Percentiles rank a stretch among this genome's conserved stretches.
phyloP scores from a whole-genome alignment of 2,329 filamentous ascomycete species.

The Ophiostoma pallidulum region DNA sequence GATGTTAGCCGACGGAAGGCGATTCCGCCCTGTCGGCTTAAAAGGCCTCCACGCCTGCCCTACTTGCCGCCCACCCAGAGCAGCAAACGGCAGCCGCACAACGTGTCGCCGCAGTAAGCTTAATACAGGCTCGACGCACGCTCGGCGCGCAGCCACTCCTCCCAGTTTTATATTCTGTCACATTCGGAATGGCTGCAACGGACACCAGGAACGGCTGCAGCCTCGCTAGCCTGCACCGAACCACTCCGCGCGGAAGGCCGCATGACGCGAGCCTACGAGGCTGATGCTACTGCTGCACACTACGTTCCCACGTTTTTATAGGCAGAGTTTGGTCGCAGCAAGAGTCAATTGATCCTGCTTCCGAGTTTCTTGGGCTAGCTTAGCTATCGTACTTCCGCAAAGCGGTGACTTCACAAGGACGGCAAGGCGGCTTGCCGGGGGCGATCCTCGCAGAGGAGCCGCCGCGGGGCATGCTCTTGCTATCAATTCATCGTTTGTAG shows the following conservation, averaged over 20 bases:
- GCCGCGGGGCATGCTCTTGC: not conserved
- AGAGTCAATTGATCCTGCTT: conserved; percentile 12
- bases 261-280: too few species aligned
- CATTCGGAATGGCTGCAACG: too few species aligned
- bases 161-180: too few species aligned
- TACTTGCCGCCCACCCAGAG: too few species aligned
- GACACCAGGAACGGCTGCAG: conserved; percentile 1
- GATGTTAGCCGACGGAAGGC: conserved; percentile 13
- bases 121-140: too few species aligned
- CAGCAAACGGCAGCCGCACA: too few species aligned
- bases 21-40: conserved; percentile 9
- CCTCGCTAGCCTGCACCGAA: too few species aligned
- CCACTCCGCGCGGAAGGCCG: too few species aligned
- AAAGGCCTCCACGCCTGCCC: too few species aligned
- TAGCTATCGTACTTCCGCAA: conserved; percentile 1
- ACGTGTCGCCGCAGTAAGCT: too few species aligned
- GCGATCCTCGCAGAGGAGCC: conserved; percentile 9
- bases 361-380: conserved; percentile 2
- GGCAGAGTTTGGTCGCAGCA: not conserved
- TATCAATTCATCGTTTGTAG: not conserved
- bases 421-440: not conserved
- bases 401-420: conserved; percentile 3
- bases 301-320: not conserved
- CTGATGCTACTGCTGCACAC: not conserved
- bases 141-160: too few species aligned